Conservation (phyloP, 1,139 yeast species). For the Magnusiomyces suaveolens region DNA sequence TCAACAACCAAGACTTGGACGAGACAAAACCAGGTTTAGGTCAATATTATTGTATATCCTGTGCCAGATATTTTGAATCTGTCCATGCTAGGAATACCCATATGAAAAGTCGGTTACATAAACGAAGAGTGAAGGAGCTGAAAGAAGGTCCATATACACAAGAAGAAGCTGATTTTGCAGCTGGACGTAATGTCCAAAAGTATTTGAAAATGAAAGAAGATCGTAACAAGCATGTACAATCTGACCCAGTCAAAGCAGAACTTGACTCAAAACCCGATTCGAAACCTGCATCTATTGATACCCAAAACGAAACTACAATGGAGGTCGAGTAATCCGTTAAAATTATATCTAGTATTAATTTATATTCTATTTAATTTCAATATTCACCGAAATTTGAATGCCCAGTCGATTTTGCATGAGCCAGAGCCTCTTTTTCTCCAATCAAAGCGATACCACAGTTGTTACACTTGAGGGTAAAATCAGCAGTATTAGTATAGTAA, state of each 20-base stretch:
- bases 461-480: conserved; percentile 50
- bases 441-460: conserved; percentile 44
- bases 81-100: conserved; percentile 67
- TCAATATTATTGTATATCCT: conserved; percentile 86
- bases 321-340: conserved; percentile 5
- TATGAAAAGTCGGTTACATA: conserved; percentile 66
- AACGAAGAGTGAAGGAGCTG: conserved; percentile 71
- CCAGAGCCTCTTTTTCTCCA: conserved; percentile 60
- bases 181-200: conserved; percentile 63
- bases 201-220: conserved; percentile 39
- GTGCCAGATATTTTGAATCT: conserved; percentile 85
- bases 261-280: conserved; percentile 7
- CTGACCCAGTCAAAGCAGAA: conserved; percentile 5
- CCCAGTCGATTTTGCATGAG: conserved; percentile 57
- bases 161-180: conserved; percentile 84
- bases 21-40: conserved; percentile 91
- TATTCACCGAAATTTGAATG: conserved; percentile 61
- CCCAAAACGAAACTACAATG: conserved; percentile 13
- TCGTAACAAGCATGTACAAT: conserved; percentile 15
- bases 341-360: not conserved
- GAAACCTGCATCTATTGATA: conserved; percentile 8
- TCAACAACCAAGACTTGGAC: conserved; percentile 76
- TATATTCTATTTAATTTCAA: conserved; percentile 11
- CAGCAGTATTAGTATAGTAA: conserved; percentile 59
- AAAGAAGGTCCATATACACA: conserved; percentile 73